Percentiles rank a stretch among this genome's conserved stretches.
phyloP scores from a whole-genome alignment of 2,329 filamentous ascomycete genomes.

The Zalaria sp. region DNA sequence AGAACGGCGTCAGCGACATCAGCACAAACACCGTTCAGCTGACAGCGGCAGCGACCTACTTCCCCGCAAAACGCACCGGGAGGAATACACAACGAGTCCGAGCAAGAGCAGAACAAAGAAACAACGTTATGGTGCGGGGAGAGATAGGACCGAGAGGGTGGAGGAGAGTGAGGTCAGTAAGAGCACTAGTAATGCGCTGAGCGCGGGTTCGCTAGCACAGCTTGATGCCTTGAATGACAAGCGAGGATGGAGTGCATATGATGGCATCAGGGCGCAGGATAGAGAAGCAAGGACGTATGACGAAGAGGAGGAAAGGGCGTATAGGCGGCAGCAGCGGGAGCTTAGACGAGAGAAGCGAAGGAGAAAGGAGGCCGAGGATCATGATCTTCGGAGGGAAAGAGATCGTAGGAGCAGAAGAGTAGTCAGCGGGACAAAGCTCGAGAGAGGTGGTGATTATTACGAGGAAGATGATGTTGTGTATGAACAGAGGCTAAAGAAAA shows the following conservation, averaged over 20 bases:
- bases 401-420: conserved; percentile 27
- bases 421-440: conserved; percentile 32
- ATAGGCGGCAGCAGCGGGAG: conserved; percentile 4
- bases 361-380: conserved; percentile 20
- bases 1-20: conserved; percentile 14
- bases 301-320: conserved; percentile 3
- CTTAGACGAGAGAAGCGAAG: conserved; percentile 5
- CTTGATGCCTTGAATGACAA: conserved; percentile 35
- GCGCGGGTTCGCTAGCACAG: conserved; percentile 47
- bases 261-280: background rate
- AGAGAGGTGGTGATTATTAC: conserved; percentile 23
- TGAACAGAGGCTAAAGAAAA: conserved; percentile 25
- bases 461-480: conserved; percentile 22
- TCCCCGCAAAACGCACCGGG: background rate
- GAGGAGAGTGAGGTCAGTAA: background rate
- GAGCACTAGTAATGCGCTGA: conserved; percentile 24
- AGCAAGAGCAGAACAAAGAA: conserved; percentile 1
- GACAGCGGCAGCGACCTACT: conserved; percentile 19
- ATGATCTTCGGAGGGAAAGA: conserved; percentile 10
- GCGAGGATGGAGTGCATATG: conserved; percentile 4
- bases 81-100: background rate
- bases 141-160: background rate
- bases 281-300: conserved; percentile 2
- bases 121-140: background rate
- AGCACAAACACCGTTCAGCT: conserved; percentile 18